Conservation (phyloP, 768 basidiomycete species). For the Mycena leptocephala region DNA sequence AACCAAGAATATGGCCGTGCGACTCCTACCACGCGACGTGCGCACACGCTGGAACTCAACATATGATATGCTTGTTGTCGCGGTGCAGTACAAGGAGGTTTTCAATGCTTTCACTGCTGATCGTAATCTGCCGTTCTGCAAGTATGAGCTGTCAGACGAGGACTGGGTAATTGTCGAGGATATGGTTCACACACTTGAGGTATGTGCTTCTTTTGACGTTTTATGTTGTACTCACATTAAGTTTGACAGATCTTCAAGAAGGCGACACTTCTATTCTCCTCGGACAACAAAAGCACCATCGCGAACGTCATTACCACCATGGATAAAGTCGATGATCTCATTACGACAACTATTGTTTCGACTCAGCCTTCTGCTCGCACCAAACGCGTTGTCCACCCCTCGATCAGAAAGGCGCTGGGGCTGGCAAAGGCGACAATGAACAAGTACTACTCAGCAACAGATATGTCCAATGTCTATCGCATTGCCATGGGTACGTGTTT, state of each 20-base stretch:
- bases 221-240: too few relatives aligned
- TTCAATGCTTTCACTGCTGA: neutral
- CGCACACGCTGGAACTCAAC: constrained; percentile 54
- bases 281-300: neutral
- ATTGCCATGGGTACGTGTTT: neutral
- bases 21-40: constrained; percentile 51
- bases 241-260: neutral
- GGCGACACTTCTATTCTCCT: neutral
- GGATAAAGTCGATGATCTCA: neutral
- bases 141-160: neutral
- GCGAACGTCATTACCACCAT: neutral
- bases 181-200: neutral
- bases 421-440: too few relatives aligned
- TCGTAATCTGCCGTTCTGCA: neutral
- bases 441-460: neutral
- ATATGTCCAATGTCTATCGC: neutral
- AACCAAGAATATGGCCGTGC: constrained; percentile 28
- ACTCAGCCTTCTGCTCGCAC: too few relatives aligned
- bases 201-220: too few relatives aligned
- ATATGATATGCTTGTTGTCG: constrained; percentile 49
- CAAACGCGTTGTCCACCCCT: too few relatives aligned
- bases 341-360: too few relatives aligned
- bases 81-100: neutral
- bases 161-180: neutral
- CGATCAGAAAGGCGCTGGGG: too few relatives aligned